phyloP scores from a whole-genome alignment of 2,329 filamentous ascomycete genomes.

The Aureobasidium sp. region DNA sequence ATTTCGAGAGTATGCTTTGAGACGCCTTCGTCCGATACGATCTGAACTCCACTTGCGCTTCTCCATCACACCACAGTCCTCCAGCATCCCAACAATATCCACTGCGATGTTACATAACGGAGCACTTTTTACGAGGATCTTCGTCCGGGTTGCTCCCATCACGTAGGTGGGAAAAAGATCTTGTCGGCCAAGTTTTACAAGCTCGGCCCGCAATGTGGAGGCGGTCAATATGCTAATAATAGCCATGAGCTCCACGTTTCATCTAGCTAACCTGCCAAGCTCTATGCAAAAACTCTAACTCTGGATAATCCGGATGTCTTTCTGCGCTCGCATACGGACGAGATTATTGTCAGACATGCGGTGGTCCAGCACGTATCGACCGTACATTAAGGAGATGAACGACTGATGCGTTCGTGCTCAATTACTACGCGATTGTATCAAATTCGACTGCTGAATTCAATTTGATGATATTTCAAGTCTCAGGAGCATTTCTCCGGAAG shows the following conservation, averaged over 20 bases:
- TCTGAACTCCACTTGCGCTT: neutral
- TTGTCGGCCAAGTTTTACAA: neutral
- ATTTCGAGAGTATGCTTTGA: neutral
- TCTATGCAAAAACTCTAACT: neutral
- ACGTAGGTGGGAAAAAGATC: slow-evolving; percentile 2
- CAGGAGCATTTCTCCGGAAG: neutral
- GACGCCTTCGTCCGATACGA: neutral
- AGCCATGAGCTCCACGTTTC: slow-evolving; percentile 1
- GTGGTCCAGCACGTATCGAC: neutral
- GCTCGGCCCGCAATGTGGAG: slow-evolving; percentile 6
- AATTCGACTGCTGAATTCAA: neutral
- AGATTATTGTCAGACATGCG: neutral
- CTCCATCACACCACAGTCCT: neutral
- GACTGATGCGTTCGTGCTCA: neutral
- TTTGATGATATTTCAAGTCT: neutral
- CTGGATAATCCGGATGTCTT: neutral
- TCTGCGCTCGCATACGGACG: no score
- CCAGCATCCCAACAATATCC: neutral
- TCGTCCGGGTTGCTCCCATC: neutral
- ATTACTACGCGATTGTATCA: no score
- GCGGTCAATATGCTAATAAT: neutral
- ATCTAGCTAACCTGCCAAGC: neutral
- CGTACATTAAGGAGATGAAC: no score
- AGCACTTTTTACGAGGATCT: neutral
- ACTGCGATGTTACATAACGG: neutral